Conservation (phyloP, 768 basidiomycete genomes). For the Mycena vulgaris region DNA sequence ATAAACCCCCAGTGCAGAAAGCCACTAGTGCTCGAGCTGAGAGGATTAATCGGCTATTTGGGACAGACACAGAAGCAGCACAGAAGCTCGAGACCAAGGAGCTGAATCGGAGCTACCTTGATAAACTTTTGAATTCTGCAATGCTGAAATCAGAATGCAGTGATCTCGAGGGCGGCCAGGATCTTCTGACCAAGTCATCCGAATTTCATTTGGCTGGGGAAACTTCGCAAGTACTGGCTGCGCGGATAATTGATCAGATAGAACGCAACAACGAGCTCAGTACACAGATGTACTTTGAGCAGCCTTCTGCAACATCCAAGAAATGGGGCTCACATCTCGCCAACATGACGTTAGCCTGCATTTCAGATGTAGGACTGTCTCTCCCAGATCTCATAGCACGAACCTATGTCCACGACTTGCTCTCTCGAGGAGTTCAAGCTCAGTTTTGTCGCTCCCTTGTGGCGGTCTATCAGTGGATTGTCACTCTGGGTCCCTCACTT, state of each 20-base stretch:
- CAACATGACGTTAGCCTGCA: background rate
- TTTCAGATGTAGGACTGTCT: background rate
- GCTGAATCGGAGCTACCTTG: background rate
- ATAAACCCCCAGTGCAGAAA: no score
- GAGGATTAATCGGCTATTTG: no score
- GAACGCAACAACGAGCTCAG: slow-evolving; percentile 20
- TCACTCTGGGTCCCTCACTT: slow-evolving; percentile 16
- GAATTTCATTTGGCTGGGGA: background rate
- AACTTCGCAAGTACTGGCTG: background rate
- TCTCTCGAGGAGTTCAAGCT: background rate
- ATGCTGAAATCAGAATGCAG: background rate
- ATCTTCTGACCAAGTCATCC: background rate
- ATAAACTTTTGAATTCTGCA: background rate
- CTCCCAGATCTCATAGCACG: background rate
- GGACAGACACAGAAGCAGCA: no score
- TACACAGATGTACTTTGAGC: slow-evolving; percentile 19
- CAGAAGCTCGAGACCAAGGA: background rate
- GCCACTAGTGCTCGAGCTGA: no score
- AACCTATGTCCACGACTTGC: background rate
- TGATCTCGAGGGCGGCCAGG: background rate
- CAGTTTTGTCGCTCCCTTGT: slow-evolving; percentile 3
- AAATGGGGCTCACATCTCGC: slow-evolving; percentile 5
- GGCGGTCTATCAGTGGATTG: slow-evolving; percentile 15
- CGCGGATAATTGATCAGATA: background rate
- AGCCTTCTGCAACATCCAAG: background rate